Evolutionary conservation across 2,329 filamentous ascomycete genomes (phyloP), one percentile per base, ranked within the genome.

Genomic region (Juglanconis juglandina): DNA sequence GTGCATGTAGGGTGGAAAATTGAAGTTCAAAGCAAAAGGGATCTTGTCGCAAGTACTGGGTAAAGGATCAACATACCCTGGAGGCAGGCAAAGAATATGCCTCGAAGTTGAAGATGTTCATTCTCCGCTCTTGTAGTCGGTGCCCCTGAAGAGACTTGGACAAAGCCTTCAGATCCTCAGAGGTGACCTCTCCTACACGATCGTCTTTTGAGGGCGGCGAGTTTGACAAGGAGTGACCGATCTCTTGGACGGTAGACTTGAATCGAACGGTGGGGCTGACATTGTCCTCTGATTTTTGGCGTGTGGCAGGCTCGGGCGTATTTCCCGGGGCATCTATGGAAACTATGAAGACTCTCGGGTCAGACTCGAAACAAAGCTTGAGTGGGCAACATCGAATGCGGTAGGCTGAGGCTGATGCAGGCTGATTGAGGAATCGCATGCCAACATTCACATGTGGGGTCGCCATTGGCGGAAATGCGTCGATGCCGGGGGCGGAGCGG

Each of bases 21-120:
- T n/a, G 24, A 17, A 61, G 37, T 30, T 44, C 13, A 58, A 63
- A 60, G 37, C 30, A 60, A 53, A 57, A 53, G 56, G 35, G n/a
- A 34, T 53, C 59, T 59, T 54, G 60, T 53, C 47, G 59, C 70
- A 76, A 14, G 73, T 69, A 62, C 60, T 24, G 33, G 32, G 33
- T 10, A 35, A 34, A n/a, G 5, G 41, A 17, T 42, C 10, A 35
- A 83, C 89, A 76, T 86, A 94, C 91, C 76, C 91, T 85, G 50
- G 91, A 94, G 37, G 85, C 82, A 42, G 95, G 94, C 56, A 98
- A 81, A 41, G 95, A 98, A 65, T 96, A 87, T 39, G 94, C 89
- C 72, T 97, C 93, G 70, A 93, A 98, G 48, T 89, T 87, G 75
- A 92, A 96, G 71, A 92, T 91, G 71, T 89, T 90, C 80, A 96